Conservation (phyloP, 352 stramenopile species). For the Pythium dissimile region DNA sequence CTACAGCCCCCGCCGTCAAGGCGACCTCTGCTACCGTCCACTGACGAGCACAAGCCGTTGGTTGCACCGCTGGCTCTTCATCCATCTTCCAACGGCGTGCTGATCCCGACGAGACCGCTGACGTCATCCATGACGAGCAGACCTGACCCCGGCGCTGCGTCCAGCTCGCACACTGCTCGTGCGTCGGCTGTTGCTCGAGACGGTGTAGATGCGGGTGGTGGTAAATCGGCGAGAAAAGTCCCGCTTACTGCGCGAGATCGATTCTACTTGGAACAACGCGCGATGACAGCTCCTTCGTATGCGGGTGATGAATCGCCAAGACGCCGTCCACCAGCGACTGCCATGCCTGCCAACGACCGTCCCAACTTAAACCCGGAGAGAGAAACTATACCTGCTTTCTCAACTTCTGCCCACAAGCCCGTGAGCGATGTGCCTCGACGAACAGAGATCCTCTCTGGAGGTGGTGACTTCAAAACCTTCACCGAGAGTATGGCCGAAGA, state of each 20-base stretch:
- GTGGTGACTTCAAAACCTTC: constrained; percentile 52
- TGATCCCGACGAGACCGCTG: constrained; percentile 50
- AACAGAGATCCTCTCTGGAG: constrained; percentile 43
- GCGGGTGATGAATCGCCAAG: constrained; percentile 3
- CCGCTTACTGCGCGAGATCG: constrained; percentile 56
- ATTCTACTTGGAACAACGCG: constrained; percentile 58
- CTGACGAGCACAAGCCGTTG: constrained; percentile 27
- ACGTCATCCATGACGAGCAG: constrained; percentile 26
- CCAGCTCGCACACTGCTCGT: neutral
- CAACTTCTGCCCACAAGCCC: neutral
- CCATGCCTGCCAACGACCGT: too few relatives aligned
- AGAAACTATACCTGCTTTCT: too few relatives aligned
- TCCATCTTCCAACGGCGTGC: constrained; percentile 20
- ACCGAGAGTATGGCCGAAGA: constrained; percentile 52
- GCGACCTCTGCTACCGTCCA: neutral
- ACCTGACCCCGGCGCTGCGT: neutral
- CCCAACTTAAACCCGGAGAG: too few relatives aligned
- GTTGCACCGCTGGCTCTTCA: constrained; percentile 28
- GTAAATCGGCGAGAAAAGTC: constrained; percentile 22
- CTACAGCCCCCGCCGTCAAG: neutral
- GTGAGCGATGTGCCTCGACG: constrained; percentile 14
- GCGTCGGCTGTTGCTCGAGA: neutral
- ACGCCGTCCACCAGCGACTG: too few relatives aligned
- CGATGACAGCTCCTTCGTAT: constrained; percentile 30
- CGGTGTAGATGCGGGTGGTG: neutral